phyloP scores from a whole-genome alignment of 2,329 filamentous ascomycete species.

The Thielaviopsis ethacetica region DNA sequence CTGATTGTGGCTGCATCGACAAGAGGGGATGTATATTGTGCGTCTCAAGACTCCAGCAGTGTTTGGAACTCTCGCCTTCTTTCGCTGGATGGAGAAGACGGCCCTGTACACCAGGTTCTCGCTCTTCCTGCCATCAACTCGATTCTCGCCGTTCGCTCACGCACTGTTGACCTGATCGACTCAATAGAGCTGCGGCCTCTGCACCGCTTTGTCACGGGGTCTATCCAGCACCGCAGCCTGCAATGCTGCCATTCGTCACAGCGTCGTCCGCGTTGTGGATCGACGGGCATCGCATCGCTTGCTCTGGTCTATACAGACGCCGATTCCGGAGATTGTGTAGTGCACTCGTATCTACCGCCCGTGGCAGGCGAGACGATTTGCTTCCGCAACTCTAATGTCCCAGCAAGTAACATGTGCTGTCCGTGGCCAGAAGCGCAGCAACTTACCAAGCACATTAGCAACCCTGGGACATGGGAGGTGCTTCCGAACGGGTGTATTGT shows the following conservation, averaged over 20 bases:
- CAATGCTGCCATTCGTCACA: slow-evolving; percentile 40
- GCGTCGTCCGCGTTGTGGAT: slow-evolving; percentile 35
- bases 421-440: slow-evolving; percentile 36
- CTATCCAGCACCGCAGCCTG: slow-evolving; percentile 42
- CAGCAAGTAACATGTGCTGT: slow-evolving; percentile 28
- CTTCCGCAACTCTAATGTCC: slow-evolving; percentile 29
- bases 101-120: slow-evolving; percentile 34
- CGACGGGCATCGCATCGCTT: slow-evolving; percentile 42
- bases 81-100: slow-evolving; percentile 17
- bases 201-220: slow-evolving; percentile 44
- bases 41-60: background rate
- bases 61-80: slow-evolving; percentile 36
- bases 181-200: slow-evolving; percentile 29
- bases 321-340: slow-evolving; percentile 43
- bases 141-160: slow-evolving; percentile 42
- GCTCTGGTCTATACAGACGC: slow-evolving; percentile 45
- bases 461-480: slow-evolving; percentile 50
- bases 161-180: slow-evolving; percentile 41
- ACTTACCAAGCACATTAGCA: slow-evolving; percentile 34
- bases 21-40: background rate
- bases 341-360: slow-evolving; percentile 45
- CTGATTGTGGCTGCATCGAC: slow-evolving; percentile 2
- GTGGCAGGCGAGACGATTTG: slow-evolving; percentile 39
- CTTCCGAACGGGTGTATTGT: slow-evolving; percentile 44
- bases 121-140: slow-evolving; percentile 39